Base-by-base conservation (phyloP, 202 grass and related monocot genomes). In the Bolboschoenoplectus hybrid region DNA sequence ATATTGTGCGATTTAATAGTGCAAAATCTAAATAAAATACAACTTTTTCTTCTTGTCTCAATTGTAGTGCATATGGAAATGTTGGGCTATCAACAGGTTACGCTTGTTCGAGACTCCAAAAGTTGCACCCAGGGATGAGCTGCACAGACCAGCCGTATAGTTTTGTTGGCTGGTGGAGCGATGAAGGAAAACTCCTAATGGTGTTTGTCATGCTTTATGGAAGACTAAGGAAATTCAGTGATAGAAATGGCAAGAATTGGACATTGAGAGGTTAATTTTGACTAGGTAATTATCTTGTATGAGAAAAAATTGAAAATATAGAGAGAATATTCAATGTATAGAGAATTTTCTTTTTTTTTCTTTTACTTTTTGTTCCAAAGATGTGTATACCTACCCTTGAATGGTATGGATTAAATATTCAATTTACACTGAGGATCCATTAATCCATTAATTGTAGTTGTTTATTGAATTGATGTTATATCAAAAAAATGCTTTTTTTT, bases 11-110 rank as follows among this genome's bases (percentile, higher is more conserved):
- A 39, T 74, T n/a, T 17, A 51, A 46, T 10, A 0, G 1, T 9
- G 4, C 6, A 19, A 75, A 11, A 75, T 26, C 17, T 77, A 12
- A 53, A 55, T 52, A 1, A 26, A 77, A 77, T 13, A 1, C 50
- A 77, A 53, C 26, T 72, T 44, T 78, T 2, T 9, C 36, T 67
- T 32, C 12, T 64, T 34, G 49, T 17, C 82, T 62, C 43, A 81
- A 86, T 58, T 88, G 63, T 53, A 93, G 89, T 20, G 79, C 82
- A 52, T 87, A 89, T 17, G 86, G 86, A 19, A 97, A 97, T 39
- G 84, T 62, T 1, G 92, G 89, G 5, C 1, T 97, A 63, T 86
- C 94, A 19, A 89, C 45, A 19, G 84, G 90, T 46, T 88, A 97
- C 43, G 86, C 70, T 11, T 94, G 90, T 77, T 89, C 88, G n/a